Conservation (phyloP, 1,284 basidiomycete genomes). For the Melampsora americana region DNA sequence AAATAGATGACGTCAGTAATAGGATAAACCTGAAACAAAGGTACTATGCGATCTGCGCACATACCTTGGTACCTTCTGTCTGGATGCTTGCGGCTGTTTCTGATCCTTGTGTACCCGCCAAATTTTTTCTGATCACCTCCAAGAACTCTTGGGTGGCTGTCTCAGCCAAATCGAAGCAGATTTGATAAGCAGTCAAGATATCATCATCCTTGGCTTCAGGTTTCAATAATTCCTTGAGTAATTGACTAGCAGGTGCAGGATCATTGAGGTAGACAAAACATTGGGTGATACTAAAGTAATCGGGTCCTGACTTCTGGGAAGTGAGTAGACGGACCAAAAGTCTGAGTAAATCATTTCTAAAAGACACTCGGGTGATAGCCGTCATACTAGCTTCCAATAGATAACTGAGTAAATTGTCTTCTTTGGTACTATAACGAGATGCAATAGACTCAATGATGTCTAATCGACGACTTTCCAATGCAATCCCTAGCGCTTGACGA, state of each 20-base stretch:
- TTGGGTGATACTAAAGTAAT: slow-evolving; percentile 75
- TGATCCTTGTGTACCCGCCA: slow-evolving; percentile 44
- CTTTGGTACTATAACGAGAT: slow-evolving; percentile 59
- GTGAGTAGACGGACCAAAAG: slow-evolving; percentile 75
- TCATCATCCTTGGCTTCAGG: slow-evolving; percentile 60
- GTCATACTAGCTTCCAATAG: slow-evolving; percentile 80
- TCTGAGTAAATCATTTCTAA: slow-evolving; percentile 68
- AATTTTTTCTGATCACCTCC: slow-evolving; percentile 60
- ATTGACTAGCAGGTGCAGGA: slow-evolving; percentile 67
- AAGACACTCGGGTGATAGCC: slow-evolving; percentile 72
- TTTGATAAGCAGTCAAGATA: slow-evolving; percentile 78
- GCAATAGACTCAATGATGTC: slow-evolving; percentile 78
- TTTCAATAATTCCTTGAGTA: slow-evolving; percentile 64
- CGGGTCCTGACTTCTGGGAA: slow-evolving; percentile 67
- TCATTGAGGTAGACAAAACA: slow-evolving; percentile 81
- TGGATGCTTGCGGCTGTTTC: slow-evolving; percentile 6
- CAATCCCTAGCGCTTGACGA: slow-evolving; percentile 88
- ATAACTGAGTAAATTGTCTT: slow-evolving; percentile 76
- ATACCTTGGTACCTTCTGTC: not conserved
- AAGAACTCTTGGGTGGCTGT: slow-evolving; percentile 88
- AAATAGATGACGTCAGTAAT: not conserved
- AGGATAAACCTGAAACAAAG: not conserved
- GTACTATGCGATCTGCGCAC: not conserved
- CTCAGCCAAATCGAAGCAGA: slow-evolving; percentile 88
- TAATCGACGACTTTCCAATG: slow-evolving; percentile 78